Percentiles rank a stretch among this genome's conserved stretches.
Evolutionary conservation across 2,329 filamentous ascomycete genomes (phyloP).

Genomic region (Monosporascus sp.): DNA sequence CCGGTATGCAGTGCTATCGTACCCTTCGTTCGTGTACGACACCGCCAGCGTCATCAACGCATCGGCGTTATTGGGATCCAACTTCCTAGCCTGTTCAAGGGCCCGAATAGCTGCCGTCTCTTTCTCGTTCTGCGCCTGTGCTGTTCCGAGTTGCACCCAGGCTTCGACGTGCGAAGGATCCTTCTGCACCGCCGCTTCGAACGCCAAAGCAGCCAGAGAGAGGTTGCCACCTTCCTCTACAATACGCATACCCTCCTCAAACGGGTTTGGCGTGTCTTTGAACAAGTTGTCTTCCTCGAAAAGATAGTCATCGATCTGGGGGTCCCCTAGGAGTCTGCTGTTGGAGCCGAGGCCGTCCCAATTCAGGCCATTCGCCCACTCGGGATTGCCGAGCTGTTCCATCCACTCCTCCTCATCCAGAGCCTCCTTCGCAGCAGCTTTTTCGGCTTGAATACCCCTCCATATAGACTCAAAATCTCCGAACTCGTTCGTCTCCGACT

Average conservation of each 20-base stretch:
- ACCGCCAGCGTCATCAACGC: conserved; percentile 94
- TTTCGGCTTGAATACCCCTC: conserved; percentile 76
- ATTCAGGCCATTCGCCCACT: conserved; percentile 69
- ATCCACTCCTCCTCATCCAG: conserved; percentile 59
- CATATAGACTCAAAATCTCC: conserved; percentile 89
- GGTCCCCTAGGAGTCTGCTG: conserved; percentile 54
- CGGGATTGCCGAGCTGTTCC: conserved; percentile 69
- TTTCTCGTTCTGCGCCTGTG: conserved; percentile 98
- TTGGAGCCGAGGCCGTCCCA: conserved; percentile 50
- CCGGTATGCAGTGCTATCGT: conserved; percentile 93
- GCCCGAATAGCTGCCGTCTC: conserved; percentile 93
- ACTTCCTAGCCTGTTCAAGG: conserved; percentile 81
- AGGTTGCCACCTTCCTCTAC: conserved; percentile 92
- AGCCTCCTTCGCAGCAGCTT: conserved; percentile 61
- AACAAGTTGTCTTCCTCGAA: conserved; percentile 96
- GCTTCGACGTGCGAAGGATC: conserved; percentile 83
- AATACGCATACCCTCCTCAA: conserved; percentile 88
- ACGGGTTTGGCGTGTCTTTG: conserved; percentile 74
- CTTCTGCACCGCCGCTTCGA: conserved; percentile 92
- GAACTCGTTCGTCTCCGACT: conserved; percentile 70
- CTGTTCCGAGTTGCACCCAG: conserved; percentile 86
- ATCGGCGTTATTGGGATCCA: conserved; percentile 80
- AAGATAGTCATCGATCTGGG: conserved; percentile 80
- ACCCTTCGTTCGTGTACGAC: conserved; percentile 97
- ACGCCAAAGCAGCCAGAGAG: conserved; percentile 86